Base-by-base conservation (phyloP, 441 rosid species). In the Bocquillonia castaneifolia region DNA sequence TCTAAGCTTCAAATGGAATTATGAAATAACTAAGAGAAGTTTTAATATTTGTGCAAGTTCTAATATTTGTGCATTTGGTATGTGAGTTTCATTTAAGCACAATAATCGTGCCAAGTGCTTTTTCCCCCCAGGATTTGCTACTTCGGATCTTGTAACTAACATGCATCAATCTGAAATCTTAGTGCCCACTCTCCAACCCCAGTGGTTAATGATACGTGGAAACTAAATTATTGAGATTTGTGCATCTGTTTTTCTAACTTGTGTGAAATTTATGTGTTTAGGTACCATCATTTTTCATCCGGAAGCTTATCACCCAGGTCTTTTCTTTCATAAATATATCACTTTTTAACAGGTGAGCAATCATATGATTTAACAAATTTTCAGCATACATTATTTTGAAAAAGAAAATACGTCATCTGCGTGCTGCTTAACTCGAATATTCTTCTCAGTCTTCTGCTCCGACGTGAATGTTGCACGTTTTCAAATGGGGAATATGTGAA, bases 401-500 rank as follows among this genome's bases (percentile, higher is more conserved):
- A n/a, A n/a, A n/a, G 28, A 40, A 47, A 69, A 44, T 70, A 40
- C 68, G 29, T 25, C 57, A 10, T 13, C 28, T 74, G 64, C 25
- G 10, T 40, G 50, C 63, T 74, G 66, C 65, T 70, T 47, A 37
- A 63, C 31, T 3, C 15, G 22, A 52, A 61, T 77, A 59, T 74
- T 53, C 56, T 76, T 59, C 64, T 53, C 77, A 94, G 99, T 72
- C 99, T 94, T 79, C 84, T 94, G 53, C 85, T 94, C 68, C 85
- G 99, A 63, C 93, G 99, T 70, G 99, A 94, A 78, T 94, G 99
- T 70, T 94, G 98, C 85, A 88, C 98, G 53, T 94, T 94, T 79
- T 92, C 99, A 55, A 94, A 94, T 78, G 99, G 99, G 56, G 98
- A 94, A 73, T 92, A 94, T 70, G 98, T 94, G 63, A 94, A 86